Evolutionary conservation across 148 eudicot genomes (phyloP), one percentile per base, ranked within the genome.

Genomic region (Chenopodium album): DNA sequence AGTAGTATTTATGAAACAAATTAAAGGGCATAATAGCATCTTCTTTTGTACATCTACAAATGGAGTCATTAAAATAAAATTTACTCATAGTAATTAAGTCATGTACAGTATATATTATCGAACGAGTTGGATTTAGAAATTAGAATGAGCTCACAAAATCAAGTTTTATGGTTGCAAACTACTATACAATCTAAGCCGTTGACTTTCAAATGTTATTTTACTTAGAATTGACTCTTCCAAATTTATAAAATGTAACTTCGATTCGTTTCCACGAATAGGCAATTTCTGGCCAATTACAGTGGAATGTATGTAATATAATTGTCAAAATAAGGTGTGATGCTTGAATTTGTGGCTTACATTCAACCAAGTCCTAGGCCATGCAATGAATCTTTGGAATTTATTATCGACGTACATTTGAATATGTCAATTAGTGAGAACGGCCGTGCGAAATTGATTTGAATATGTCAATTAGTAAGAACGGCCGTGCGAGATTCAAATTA

Each of bases 271-370:
- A 62, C 9, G 66, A 62, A n/a, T n/a, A 22, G 66, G 66, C 66
- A 62, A 62, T 62, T 62, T 62, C 66, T 62, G 6, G 26, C 2
- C 9, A 62, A 22, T 56, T 56, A 9, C 13, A 20, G 28, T 20
- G 66, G 66, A 5, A 62, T 22, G 66, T 12, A 62, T 6, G 66
- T 7, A 62, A 62, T 62, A 20, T 9, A 9, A 12, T 22, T 59
- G 19, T 14, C 63, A 59, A 14, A 59, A 62, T 62, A 41, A 34
- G 41, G 2, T 56, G 62, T 17, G 62, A 56, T 56, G 47, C 73
- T 70, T 70, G 41, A 4, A 70, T 70, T 32, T 70, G 73, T 70
- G 73, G 73, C 19, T 22, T 14, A 70, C 46, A 70, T 70, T 34
- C 54, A 50, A 16, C 54, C 54, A 50, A 50, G 12, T 17, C 31